Evolutionary conservation across 306 rosid species (phyloP), one percentile per base, ranked within the genome.

Genomic region (Ormosia emarginata): DNA sequence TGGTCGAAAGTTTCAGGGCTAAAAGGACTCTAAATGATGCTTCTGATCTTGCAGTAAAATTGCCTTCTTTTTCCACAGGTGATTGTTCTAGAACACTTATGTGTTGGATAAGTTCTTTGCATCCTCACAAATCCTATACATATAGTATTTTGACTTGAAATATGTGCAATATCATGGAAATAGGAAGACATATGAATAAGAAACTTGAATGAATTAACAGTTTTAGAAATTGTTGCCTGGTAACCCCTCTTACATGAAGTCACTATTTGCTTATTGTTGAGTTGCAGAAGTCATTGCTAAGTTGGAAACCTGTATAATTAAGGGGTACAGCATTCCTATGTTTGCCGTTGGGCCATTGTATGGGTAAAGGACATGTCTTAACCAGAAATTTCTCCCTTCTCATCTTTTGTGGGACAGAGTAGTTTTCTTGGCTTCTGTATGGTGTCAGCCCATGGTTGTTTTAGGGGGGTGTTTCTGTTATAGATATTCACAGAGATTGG

Each of bases 11-110:
- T 71, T 70, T 83, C 75, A 85, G 86, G 86, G 76, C 97, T 47
- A 86, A 91, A 82, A 91, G 98, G 90, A 92, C 85, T 75, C 89
- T 90, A 76, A 93, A 92, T 80, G 93, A 93, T 83, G 98, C 94
- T 79, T 84, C 98, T 71, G 97, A 93, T 90, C 93, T 95, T 82
- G 90, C 92, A 37, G 91, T 87, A 59, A 90, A 82, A 83, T 83
- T 95, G 85, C 93, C 99, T 67, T 87, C 98, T 71, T 95, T 95
- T 86, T 86, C 86, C 81, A 93, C 99, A 89, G 98, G 99, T 95
- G 87, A 79, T 65, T 84, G 66, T 55, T 87, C 79, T 71, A 30
- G 80, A 81, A 30, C 33, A 56, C 82, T 34, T 67, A 49, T 56
- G 49, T 62, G 77, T 74, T 73, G 30, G 81, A 78, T 64, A 67